Conservation (phyloP, 2,329 filamentous ascomycete genomes). For the Pestalotiopsis sp. region DNA sequence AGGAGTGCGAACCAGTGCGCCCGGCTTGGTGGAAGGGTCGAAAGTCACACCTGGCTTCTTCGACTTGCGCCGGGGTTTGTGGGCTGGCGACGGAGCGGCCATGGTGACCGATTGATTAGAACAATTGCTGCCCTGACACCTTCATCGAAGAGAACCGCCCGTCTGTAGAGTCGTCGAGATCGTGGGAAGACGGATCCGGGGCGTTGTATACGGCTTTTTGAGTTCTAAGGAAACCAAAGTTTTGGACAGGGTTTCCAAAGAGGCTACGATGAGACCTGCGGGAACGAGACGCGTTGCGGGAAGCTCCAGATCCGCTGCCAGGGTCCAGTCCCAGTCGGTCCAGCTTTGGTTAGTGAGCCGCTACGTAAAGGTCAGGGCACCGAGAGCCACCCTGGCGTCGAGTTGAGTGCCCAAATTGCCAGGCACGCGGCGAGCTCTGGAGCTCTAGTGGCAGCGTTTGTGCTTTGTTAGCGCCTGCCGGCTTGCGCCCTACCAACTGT, state of each 20-base stretch:
- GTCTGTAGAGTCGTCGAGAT: not conserved
- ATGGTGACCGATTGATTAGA: conserved; percentile 41
- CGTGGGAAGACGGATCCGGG: not conserved
- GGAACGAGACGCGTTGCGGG: conserved; percentile 6
- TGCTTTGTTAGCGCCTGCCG: not conserved
- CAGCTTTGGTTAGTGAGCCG: not conserved
- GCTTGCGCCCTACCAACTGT: not conserved
- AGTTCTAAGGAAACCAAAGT: not conserved
- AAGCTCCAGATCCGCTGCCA: conserved; percentile 2
- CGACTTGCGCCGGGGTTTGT: conserved; percentile 61
- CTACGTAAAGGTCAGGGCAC: not conserved
- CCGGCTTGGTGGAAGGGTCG: conserved; percentile 32
- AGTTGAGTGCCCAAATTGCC: not conserved
- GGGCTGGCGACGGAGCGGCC: conserved; percentile 53
- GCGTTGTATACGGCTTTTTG: not conserved
- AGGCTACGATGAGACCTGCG: not conserved
- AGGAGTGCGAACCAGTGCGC: conserved; percentile 60
- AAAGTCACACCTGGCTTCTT: conserved; percentile 48
- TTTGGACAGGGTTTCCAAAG: conserved; percentile 18
- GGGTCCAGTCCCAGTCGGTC: not conserved
- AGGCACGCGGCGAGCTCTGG: not conserved
- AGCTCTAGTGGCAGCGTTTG: not conserved
- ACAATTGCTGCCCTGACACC: conserved; percentile 16
- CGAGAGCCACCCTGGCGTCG: not conserved
- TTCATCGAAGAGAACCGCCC: conserved; percentile 21